A percentile compares a stretch with the other conserved stretches of the same genome.
Conservation (phyloP, 768 basidiomycete species). For the Boletus vermiculosoides region DNA sequence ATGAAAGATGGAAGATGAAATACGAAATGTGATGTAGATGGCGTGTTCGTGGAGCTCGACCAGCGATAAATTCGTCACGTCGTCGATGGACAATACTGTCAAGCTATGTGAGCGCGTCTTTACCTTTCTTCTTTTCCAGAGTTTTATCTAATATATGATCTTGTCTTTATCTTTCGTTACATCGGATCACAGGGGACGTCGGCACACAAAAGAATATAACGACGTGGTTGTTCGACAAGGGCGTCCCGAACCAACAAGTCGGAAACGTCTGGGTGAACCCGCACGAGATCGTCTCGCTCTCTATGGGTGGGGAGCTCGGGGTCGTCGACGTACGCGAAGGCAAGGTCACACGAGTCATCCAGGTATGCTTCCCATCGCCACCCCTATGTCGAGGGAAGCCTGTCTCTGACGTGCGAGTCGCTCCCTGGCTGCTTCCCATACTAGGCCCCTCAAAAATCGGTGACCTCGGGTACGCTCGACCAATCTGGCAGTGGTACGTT, state of each 20-base stretch:
- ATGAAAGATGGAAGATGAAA: neutral
- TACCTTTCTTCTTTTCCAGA: neutral
- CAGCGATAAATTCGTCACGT: constrained; percentile 71
- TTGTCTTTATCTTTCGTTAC: neutral
- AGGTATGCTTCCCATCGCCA: constrained; percentile 41
- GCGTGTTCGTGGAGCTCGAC: constrained; percentile 80
- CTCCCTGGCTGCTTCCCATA: neutral
- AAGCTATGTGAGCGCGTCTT: constrained; percentile 61
- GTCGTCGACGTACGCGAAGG: constrained; percentile 71
- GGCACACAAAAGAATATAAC: constrained; percentile 63
- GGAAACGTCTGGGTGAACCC: constrained; percentile 83
- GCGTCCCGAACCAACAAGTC: constrained; percentile 79
- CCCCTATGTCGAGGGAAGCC: neutral
- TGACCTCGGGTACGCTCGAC: constrained; percentile 59
- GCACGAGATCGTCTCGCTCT: constrained; percentile 75
- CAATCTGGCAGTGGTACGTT: constrained; percentile 52
- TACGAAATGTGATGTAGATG: constrained; percentile 41
- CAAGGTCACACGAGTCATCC: constrained; percentile 59
- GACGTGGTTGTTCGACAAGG: constrained; percentile 72
- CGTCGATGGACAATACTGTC: constrained; percentile 84
- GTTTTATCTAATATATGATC: neutral
- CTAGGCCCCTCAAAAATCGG: constrained; percentile 78
- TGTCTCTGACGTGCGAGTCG: neutral
- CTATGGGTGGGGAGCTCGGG: constrained; percentile 78
- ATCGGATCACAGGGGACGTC: constrained; percentile 65